These are phyloP conservation scores for Vicia villosa DNA, from an alignment of 306 rosid genomes.

Conservation along the genomic window DNA sequence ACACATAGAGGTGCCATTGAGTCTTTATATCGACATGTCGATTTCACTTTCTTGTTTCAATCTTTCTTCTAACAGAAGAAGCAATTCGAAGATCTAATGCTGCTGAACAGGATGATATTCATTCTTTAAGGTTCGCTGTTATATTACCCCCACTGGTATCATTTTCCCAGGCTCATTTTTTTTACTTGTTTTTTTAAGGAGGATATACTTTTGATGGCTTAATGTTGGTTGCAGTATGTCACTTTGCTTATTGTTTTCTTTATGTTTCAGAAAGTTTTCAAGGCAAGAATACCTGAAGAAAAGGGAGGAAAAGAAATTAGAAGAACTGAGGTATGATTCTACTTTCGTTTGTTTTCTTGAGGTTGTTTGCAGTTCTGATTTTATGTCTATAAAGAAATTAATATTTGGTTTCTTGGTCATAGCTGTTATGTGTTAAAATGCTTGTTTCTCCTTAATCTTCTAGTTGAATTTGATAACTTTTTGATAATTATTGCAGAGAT, in stretches of 20 bases:
- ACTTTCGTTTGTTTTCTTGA: conserved; percentile 23
- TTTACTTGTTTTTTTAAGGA: conserved; percentile 4
- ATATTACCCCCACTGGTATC: too few relatives aligned
- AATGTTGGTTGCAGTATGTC: conserved; percentile 30
- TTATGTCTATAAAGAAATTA: conserved; percentile 8
- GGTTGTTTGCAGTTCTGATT: conserved; percentile 32
- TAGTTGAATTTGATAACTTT: conserved; percentile 22
- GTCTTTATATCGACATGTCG: conserved; percentile 25
- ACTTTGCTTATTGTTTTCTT: conserved; percentile 22
- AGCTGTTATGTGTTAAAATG: conserved; percentile 12
- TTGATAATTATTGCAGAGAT: conserved; percentile 54
- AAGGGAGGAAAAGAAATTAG: conserved; percentile 89
- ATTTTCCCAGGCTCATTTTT: too few relatives aligned
- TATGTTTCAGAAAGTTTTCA: conserved; percentile 70
- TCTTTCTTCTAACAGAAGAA: conserved; percentile 66
- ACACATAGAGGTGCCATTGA: background rate
- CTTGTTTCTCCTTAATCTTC: conserved; percentile 24
- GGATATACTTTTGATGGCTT: background rate
- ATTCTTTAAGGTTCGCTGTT: conserved; percentile 61
- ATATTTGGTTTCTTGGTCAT: background rate
- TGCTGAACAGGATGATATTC: conserved; percentile 54
- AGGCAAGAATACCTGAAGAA: conserved; percentile 90
- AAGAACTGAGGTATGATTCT: conserved; percentile 71
- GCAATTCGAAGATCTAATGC: conserved; percentile 79
- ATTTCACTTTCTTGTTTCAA: conserved; percentile 37